These are phyloP conservation scores for Ceratocystis smalleyi DNA, from an alignment of 2,329 filamentous ascomycete genomes.

Conservation along the genomic window DNA sequence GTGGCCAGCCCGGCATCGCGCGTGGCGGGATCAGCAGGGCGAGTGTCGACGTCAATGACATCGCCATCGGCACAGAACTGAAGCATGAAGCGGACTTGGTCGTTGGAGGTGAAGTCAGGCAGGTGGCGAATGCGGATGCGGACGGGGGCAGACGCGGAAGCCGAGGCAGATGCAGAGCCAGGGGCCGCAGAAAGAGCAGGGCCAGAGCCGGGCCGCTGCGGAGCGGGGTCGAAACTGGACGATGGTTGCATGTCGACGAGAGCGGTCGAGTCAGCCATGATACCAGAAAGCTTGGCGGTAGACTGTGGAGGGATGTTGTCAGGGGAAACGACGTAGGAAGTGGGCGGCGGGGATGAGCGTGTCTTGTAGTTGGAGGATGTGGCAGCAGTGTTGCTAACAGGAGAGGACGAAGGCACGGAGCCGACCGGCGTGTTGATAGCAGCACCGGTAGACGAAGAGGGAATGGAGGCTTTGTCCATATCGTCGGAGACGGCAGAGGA, in stretches of 20 bases:
- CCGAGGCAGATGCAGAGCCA: neutral
- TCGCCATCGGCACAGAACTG: conserved; percentile 13
- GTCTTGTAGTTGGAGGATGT: neutral
- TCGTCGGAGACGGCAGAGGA: neutral
- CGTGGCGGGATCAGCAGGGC: neutral
- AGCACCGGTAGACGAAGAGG: neutral
- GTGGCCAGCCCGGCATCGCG: conserved; percentile 11
- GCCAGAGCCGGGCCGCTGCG: conserved; percentile 5
- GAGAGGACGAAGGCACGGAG: conserved; percentile 5
- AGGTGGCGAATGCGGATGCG: conserved; percentile 10
- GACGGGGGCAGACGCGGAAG: neutral
- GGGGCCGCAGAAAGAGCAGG: no score
- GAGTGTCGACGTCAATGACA: conserved; percentile 14
- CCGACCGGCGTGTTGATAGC: conserved; percentile 6
- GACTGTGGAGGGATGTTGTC: neutral
- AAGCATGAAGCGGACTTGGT: conserved; percentile 13
- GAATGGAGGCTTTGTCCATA: neutral
- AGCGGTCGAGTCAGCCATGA: conserved; percentile 11
- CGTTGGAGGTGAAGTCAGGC: conserved; percentile 9
- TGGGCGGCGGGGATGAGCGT: neutral
- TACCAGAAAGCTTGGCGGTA: conserved; percentile 5
- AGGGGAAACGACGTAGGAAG: neutral
- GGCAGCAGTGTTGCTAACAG: neutral
- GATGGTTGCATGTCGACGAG: neutral
- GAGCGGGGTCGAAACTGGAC: conserved; percentile 14